Conservation (phyloP, 164 flowering plant genomes). For the Tetracentron sinense region DNA sequence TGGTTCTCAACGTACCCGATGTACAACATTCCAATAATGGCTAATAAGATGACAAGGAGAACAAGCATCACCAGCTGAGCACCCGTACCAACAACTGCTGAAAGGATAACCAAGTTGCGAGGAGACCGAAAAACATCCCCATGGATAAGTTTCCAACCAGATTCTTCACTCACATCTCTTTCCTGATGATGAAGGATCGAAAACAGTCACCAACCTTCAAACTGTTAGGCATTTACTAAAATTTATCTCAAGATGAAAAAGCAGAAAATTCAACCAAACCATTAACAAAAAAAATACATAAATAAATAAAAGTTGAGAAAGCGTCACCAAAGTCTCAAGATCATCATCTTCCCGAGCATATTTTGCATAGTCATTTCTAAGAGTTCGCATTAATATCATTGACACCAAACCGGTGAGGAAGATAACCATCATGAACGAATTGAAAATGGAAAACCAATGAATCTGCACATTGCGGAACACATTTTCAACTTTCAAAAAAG, state of each 20-base stretch:
- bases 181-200: constrained; percentile 44
- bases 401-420: constrained; percentile 99
- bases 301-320: not conserved
- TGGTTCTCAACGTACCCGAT: constrained; percentile 73
- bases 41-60: constrained; percentile 86
- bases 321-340: constrained; percentile 79
- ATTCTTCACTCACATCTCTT: constrained; percentile 97
- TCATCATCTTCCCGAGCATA: constrained; percentile 99
- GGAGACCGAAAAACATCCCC: constrained; percentile 98
- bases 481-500: constrained; percentile 1
- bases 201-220: not conserved
- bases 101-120: constrained; percentile 63
- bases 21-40: constrained; percentile 87
- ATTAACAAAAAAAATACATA: constrained; percentile 7
- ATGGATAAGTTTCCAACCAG: constrained; percentile 99
- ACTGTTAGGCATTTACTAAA: not conserved
- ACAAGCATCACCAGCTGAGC: constrained; percentile 92
- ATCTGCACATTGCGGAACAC: constrained; percentile 47
- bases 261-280: not conserved
- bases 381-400: constrained; percentile 97
- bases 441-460: constrained; percentile 98
- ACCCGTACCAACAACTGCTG: constrained; percentile 97
- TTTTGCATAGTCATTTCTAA: constrained; percentile 98
- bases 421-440: constrained; percentile 99
- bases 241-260: not conserved